Evolutionary conservation across 2,329 filamentous ascomycete genomes (phyloP), one percentile per base, ranked within the genome.

Genomic region (Cercospora zeina): DNA sequence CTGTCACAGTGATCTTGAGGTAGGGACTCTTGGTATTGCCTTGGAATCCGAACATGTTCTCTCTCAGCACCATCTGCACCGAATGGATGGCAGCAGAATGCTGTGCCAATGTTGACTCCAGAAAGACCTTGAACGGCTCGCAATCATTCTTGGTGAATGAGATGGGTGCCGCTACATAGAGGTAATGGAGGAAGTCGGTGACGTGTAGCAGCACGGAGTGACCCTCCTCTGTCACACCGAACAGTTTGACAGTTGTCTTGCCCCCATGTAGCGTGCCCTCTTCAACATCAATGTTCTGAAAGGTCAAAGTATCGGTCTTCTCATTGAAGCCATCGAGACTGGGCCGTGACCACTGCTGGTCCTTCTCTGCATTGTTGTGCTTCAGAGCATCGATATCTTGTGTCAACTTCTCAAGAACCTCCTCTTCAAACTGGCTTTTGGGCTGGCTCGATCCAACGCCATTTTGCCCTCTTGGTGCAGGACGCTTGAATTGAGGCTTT

Each of bases 161-260:
- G 8, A 93, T 80, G 0, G 95, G 95, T 0, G 96, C 95, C 9
- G 91, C 89, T 50, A 97, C 87, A 72, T 96, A 99, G 60, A 99
- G 86, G 74, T 99, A 99, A 75, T 99, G 95, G 69, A 91, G 88
- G 77, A 99, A 99, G 72, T 92, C 91, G 14, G 90, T 96, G 65
- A 99, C 93, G 75, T 99, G 95, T 11, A 99, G 82, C 76, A 99
- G 85, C 39, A 96, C 91, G 2, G 95, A 99, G 77, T 99, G 89
- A 58, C 95, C 95, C 45, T 76, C 77, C 82, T 89, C 87, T 34
- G 91, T 96, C 3, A 97, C 92, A 70, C 95, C 95, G 77, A 97
- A 99, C 19, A 99, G 83, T 80, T 95, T 96, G 61, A 99, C 85
- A 0, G 91, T 88, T 0, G 90, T 82, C 72, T 82, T 87, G 19